These are phyloP conservation scores for Aulographum hederae DNA, from an alignment of 2,329 filamentous ascomycete species.

Conservation along the genomic window DNA sequence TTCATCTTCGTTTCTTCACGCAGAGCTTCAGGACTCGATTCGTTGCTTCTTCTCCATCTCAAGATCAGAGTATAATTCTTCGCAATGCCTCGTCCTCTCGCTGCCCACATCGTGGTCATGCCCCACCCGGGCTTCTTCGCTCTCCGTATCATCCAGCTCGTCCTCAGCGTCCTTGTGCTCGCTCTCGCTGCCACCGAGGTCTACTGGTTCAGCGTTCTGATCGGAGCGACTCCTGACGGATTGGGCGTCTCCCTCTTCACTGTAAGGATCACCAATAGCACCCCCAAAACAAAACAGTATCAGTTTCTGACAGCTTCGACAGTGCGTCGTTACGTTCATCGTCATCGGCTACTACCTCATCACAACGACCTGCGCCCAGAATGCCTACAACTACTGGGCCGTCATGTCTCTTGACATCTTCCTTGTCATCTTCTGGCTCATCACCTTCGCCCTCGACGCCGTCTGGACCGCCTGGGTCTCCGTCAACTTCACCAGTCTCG, in stretches of 20 bases:
- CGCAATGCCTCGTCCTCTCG: not conserved
- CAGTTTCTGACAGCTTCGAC: not conserved
- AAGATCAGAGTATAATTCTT: not conserved
- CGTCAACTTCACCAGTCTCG: conserved; percentile 11
- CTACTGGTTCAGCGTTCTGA: not conserved
- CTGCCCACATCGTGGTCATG: not conserved
- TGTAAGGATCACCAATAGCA: not conserved
- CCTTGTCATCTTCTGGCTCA: conserved; percentile 34
- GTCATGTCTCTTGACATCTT: conserved; percentile 32
- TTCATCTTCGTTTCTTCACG: not conserved
- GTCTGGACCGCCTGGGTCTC: conserved; percentile 8
- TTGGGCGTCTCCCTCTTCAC: not conserved
- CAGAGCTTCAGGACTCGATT: not conserved
- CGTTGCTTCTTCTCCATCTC: not conserved
- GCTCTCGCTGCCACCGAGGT: not conserved
- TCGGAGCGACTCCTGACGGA: not conserved
- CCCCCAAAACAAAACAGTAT: not conserved
- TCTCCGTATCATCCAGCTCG: not conserved
- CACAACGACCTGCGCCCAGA: conserved; percentile 8
- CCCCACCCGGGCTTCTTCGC: not conserved
- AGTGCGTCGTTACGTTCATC: not conserved
- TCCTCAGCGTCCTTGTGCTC: not conserved
- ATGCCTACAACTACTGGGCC: conserved; percentile 35
- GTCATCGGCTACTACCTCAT: not conserved
- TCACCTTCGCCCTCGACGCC: not conserved